Evolutionary conservation across 2,329 filamentous ascomycete genomes (phyloP), one percentile per base, ranked within the genome.

Genomic region (Fusarium cicatricum): DNA sequence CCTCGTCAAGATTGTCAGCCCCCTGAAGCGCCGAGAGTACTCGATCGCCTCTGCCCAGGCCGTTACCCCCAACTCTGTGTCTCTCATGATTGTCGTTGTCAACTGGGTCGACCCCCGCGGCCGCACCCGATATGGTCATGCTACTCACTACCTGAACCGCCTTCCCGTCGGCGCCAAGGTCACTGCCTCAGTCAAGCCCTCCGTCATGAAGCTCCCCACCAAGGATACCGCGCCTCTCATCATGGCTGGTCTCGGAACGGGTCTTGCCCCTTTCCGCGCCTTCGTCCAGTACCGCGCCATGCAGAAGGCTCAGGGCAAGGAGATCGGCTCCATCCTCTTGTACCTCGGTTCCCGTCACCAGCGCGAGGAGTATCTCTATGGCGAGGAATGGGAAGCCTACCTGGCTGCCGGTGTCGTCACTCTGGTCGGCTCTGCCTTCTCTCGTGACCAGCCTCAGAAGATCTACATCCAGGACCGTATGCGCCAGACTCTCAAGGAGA

Each of bases 401-500:
- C 86, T 95, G 72, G 94, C 93, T 57, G 92, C 95, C 0, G 95
- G 95, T 45, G 91, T 99, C 68, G 93, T 99, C 74, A 99, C 95
- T 0, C 85, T 97, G 36, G 86, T 99, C 44, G 95, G 95, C 46
- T 87, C 91, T 45, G 95, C 95, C 37, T 99, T 99, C 83, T 96
- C 91, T 55, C 90, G 95, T 73, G 95, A 99, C 74, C 95, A 99
- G 83, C 90, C 91, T 14, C 84, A 97, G 80, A 99, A 99, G 87
- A 97, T 99, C 64, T 99, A 99, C 78, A 99, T 99, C 72, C 95
- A 99, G 81, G 95, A 99, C 75, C 87, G 93, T 65, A 99, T 99
- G 95, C 84, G 95, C 53, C 84, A 98, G 84, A 92, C 89, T 1
- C 78, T 98, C 55, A 78, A 81, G 38, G 88, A 95, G 60, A 96